These are phyloP conservation scores for Dichotomocladium elegans DNA, from an alignment of 371 early-diverging fungal species.

Conservation along the genomic window DNA sequence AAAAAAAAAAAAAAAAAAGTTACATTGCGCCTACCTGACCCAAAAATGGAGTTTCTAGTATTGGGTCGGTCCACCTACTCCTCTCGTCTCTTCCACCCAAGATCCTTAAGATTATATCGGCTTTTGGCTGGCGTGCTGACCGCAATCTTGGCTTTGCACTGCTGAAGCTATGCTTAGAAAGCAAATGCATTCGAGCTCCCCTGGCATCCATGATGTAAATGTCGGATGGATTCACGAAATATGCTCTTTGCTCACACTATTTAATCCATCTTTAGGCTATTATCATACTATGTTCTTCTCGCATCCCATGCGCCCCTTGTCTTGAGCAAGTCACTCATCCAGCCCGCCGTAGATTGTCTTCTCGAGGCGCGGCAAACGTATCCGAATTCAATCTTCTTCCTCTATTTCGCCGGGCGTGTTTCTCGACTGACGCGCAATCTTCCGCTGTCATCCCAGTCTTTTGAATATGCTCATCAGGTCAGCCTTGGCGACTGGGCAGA, in stretches of 20 bases:
- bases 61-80: conserved; percentile 58
- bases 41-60: conserved; percentile 21
- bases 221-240: background rate
- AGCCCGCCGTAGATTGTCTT: conserved; percentile 45
- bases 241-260: background rate
- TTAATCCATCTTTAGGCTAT: conserved; percentile 15
- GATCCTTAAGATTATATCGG: conserved; percentile 51
- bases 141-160: conserved; percentile 57
- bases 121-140: conserved; percentile 59
- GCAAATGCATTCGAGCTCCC: conserved; percentile 54
- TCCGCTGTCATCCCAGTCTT: conserved; percentile 33
- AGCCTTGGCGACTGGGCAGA: conserved; percentile 41
- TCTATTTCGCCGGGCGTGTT: conserved; percentile 55
- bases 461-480: conserved; percentile 31
- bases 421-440: conserved; percentile 36
- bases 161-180: conserved; percentile 49
- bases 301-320: conserved; percentile 25
- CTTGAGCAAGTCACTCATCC: conserved; percentile 13
- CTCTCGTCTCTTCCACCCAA: conserved; percentile 56
- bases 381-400: conserved; percentile 53
- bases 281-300: conserved; percentile 22
- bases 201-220: conserved; percentile 54
- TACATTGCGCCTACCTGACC: no score
- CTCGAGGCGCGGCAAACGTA: conserved; percentile 45
- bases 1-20: no score